Evolutionary conservation across 2,329 filamentous ascomycete genomes (phyloP).

Genomic region (Epichloe gansuensis): DNA sequence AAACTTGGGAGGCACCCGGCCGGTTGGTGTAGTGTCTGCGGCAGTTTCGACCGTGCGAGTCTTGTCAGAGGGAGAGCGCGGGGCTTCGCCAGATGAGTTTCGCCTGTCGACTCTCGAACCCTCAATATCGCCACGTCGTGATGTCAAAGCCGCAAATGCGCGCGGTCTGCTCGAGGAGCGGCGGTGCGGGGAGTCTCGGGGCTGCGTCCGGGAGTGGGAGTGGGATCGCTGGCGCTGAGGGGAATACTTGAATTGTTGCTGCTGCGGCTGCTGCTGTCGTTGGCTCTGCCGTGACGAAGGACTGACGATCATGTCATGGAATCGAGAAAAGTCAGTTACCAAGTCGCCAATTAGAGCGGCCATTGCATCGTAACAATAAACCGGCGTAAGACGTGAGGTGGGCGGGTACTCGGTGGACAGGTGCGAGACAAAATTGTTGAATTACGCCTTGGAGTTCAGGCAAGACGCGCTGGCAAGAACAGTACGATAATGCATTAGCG

Average conservation of each 20-base stretch:
- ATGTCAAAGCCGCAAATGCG: slow-evolving; percentile 9
- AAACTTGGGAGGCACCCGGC: slow-evolving; percentile 32
- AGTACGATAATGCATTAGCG: not conserved
- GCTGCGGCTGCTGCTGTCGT: slow-evolving; percentile 20
- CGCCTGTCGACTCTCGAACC: not conserved
- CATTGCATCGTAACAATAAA: slow-evolving; percentile 34
- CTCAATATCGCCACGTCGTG: slow-evolving; percentile 10
- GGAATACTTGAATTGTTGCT: slow-evolving; percentile 13
- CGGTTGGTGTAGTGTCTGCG: slow-evolving; percentile 16
- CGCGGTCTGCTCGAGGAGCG: slow-evolving; percentile 18
- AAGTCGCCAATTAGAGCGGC: slow-evolving; percentile 57
- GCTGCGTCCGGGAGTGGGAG: slow-evolving; percentile 10
- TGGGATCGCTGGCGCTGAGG: slow-evolving; percentile 10
- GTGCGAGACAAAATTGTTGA: not conserved
- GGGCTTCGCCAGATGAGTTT: not conserved
- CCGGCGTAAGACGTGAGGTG: not conserved
- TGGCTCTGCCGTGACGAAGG: slow-evolving; percentile 33
- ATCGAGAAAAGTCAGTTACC: slow-evolving; percentile 57
- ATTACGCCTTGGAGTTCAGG: not conserved
- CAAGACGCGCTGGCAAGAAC: slow-evolving; percentile 1
- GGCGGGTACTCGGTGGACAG: not conserved
- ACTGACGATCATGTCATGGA: slow-evolving; percentile 54
- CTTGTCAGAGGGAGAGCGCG: not conserved
- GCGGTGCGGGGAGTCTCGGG: slow-evolving; percentile 11
- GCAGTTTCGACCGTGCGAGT: not conserved